These are phyloP conservation scores for Eucalyptus cladocalyx DNA, from an alignment of 345 rosid genomes.

Conservation along the genomic window DNA sequence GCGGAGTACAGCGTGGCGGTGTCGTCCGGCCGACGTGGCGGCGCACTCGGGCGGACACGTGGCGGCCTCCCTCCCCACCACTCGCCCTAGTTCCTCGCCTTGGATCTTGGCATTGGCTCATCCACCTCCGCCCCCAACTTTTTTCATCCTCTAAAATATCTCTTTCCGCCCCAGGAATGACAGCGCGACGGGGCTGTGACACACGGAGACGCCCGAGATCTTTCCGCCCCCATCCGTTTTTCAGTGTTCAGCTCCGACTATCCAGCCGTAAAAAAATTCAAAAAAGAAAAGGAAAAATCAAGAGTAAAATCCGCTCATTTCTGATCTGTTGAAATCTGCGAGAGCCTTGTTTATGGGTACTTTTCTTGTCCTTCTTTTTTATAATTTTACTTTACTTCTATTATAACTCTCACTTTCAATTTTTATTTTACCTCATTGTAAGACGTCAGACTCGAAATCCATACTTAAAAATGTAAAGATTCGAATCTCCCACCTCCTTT, in stretches of 20 bases:
- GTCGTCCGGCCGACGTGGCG: conserved; percentile 9
- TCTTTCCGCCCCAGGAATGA: neutral
- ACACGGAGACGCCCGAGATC: neutral
- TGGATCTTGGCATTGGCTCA: conserved; percentile 31
- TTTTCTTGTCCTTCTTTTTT: no score
- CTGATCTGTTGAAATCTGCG: neutral
- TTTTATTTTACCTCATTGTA: accelerated
- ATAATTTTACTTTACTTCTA: accelerated
- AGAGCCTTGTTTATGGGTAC: no score
- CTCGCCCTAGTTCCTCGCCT: conserved; percentile 8
- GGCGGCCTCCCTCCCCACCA: neutral
- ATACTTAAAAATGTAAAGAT: accelerated
- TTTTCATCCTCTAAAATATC: neutral
- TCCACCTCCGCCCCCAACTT: neutral
- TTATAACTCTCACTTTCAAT: no score
- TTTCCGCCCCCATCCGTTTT: neutral
- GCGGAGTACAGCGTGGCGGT: conserved; percentile 11
- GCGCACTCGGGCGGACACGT: neutral
- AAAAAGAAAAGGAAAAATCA: neutral
- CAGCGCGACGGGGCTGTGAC: neutral
- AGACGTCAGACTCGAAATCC: accelerated
- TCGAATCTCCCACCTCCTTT: accelerated
- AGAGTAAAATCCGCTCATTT: neutral
- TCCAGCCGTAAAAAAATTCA: neutral
- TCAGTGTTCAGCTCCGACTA: neutral